Evolutionary conservation across 345 rosid species (phyloP).

Genomic region (Eucalyptus curtisii): DNA sequence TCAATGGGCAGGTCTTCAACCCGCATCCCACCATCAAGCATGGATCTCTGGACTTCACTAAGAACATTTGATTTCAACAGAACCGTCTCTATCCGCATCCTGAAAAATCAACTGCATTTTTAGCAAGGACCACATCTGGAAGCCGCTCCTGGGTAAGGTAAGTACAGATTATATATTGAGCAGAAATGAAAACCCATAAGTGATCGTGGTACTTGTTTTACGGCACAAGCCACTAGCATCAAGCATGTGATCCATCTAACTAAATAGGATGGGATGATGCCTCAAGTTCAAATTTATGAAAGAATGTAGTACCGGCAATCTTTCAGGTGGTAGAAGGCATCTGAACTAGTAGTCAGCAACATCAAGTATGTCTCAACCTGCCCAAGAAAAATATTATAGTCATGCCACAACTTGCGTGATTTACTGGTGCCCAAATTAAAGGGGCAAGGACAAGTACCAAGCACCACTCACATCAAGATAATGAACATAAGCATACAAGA

Average conservation of each 20-base stretch:
- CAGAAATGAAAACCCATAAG: not conserved
- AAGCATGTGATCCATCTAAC: not conserved
- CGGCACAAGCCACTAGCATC: not conserved
- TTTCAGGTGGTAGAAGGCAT: slow-evolving; percentile 92
- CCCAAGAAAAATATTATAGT: not conserved
- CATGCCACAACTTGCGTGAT: not conserved
- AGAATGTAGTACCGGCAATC: slow-evolving; percentile 69
- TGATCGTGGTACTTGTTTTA: not conserved
- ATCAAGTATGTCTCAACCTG: slow-evolving; percentile 90
- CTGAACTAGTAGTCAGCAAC: slow-evolving; percentile 90
- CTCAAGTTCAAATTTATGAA: not conserved
- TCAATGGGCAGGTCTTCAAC: slow-evolving; percentile 79
- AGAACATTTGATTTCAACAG: slow-evolving; percentile 86
- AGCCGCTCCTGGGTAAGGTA: not conserved
- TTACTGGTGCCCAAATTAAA: not conserved
- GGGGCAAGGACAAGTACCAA: not conserved
- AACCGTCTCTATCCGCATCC: slow-evolving; percentile 70
- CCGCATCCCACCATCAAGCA: slow-evolving; percentile 87
- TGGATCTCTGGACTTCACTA: slow-evolving; percentile 78
- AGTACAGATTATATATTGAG: not conserved
- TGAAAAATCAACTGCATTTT: slow-evolving; percentile 6
- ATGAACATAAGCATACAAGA: slow-evolving; percentile 90
- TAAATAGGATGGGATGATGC: not conserved
- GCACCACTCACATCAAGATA: slow-evolving; percentile 79
- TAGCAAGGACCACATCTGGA: not conserved